Conservation (phyloP, 345 rosid species). For the Durio zibethinus region DNA sequence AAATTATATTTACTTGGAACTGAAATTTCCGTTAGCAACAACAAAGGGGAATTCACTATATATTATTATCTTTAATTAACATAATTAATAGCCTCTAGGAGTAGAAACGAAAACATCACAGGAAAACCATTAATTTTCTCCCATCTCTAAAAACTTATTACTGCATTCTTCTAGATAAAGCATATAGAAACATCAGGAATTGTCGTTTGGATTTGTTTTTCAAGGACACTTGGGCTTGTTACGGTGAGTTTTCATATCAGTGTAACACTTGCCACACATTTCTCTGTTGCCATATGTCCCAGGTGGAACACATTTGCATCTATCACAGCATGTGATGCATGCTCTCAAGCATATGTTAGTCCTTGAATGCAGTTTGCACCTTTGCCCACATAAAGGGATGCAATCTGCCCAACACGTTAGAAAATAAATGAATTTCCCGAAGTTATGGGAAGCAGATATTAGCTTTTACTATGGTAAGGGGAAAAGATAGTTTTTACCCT, state of each 20-base stretch:
- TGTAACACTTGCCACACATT: conserved; percentile 84
- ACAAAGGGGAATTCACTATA: not conserved
- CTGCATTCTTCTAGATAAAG: not conserved
- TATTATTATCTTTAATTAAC: no score
- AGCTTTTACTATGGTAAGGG: not conserved
- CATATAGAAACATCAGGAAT: no score
- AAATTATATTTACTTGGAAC: no score
- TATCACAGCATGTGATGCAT: conserved; percentile 75
- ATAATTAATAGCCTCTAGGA: not conserved
- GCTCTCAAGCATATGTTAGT: conserved; percentile 56
- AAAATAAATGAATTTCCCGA: not conserved
- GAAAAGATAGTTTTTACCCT: conserved; percentile 34
- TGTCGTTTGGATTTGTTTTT: conserved; percentile 8
- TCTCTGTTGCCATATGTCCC: conserved; percentile 85
- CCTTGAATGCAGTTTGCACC: conserved; percentile 73
- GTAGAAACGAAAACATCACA: not conserved
- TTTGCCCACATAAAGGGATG: conserved; percentile 51
- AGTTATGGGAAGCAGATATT: not conserved
- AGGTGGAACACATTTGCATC: conserved; percentile 91
- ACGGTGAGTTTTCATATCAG: conserved; percentile 63
- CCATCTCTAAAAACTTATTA: conserved; percentile 7
- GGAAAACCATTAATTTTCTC: conserved; percentile 8
- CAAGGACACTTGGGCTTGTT: conserved; percentile 76
- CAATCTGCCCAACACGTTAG: conserved; percentile 48
- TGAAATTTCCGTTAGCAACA: not conserved